Evolutionary conservation across 2,329 filamentous ascomycete genomes (phyloP).

Genomic region (Pseudomassariella vexata): DNA sequence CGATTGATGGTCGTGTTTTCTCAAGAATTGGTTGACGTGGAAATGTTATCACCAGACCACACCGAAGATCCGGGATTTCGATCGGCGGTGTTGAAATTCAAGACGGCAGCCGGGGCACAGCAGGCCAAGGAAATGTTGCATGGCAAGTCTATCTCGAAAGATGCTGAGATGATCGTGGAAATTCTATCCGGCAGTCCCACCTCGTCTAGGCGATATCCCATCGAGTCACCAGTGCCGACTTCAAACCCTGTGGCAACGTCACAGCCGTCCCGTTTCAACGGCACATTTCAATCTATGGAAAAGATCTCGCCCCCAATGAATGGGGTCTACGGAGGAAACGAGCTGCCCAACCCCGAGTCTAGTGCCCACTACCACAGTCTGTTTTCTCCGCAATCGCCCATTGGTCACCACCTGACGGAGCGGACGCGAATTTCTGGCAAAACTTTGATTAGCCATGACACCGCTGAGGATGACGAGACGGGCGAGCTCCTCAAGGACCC

Average conservation of each 20-base stretch:
- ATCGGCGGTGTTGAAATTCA: slow-evolving; percentile 49
- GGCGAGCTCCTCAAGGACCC: slow-evolving; percentile 67
- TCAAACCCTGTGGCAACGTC: slow-evolving; percentile 36
- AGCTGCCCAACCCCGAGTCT: slow-evolving; percentile 53
- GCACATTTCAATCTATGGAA: slow-evolving; percentile 55
- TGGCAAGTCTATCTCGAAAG: slow-evolving; percentile 46
- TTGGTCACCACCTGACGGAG: slow-evolving; percentile 63
- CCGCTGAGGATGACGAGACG: slow-evolving; percentile 65
- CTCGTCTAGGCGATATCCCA: slow-evolving; percentile 43
- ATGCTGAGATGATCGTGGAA: slow-evolving; percentile 56
- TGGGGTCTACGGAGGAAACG: slow-evolving; percentile 45
- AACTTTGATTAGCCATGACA: slow-evolving; percentile 64
- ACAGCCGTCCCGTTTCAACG: slow-evolving; percentile 55
- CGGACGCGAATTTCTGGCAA: slow-evolving; percentile 59
- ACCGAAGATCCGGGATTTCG: slow-evolving; percentile 44
- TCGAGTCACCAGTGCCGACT: slow-evolving; percentile 34
- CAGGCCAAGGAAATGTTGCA: slow-evolving; percentile 54
- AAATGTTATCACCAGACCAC: slow-evolving; percentile 43
- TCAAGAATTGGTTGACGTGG: slow-evolving; percentile 45
- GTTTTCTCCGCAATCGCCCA: slow-evolving; percentile 69
- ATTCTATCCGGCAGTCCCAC: slow-evolving; percentile 40
- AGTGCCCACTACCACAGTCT: slow-evolving; percentile 53
- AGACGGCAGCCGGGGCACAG: slow-evolving; percentile 43
- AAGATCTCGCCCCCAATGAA: slow-evolving; percentile 57
- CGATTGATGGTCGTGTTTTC: slow-evolving; percentile 54